phyloP scores from a whole-genome alignment of 768 basidiomycete species.

The Hemileccinum impolitum region DNA sequence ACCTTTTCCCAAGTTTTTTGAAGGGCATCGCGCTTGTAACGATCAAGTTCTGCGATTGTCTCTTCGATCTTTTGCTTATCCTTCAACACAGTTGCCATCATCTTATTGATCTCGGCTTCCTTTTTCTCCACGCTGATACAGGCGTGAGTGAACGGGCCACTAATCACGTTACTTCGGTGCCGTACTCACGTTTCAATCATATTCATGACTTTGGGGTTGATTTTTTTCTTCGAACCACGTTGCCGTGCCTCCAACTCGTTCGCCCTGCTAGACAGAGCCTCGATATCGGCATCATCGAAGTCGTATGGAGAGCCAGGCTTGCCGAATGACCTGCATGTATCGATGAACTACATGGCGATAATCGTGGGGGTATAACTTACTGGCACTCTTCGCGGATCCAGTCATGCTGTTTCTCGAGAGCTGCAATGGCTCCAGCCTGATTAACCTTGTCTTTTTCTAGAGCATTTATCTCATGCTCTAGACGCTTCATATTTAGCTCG shows the following conservation, averaged over 20 bases:
- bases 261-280: constrained; percentile 56
- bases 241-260: constrained; percentile 73
- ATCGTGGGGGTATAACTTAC: constrained; percentile 45
- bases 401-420: constrained; percentile 75
- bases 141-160: not conserved
- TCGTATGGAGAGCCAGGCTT: constrained; percentile 79
- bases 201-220: constrained; percentile 92
- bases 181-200: constrained; percentile 86
- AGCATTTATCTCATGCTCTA: constrained; percentile 65
- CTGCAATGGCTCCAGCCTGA: constrained; percentile 48
- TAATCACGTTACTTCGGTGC: not conserved
- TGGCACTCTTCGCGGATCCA: constrained; percentile 90
- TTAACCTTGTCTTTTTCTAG: constrained; percentile 63
- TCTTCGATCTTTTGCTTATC: constrained; percentile 95
- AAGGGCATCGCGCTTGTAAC: constrained; percentile 90
- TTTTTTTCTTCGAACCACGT: constrained; percentile 89
- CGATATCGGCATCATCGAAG: constrained; percentile 65
- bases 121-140: constrained; percentile 83
- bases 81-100: constrained; percentile 80
- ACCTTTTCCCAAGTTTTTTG: constrained; percentile 97
- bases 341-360: not conserved
- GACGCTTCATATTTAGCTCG: constrained; percentile 59
- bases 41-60: constrained; percentile 89
- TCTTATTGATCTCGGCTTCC: constrained; percentile 82
- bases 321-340: constrained; percentile 68